These are phyloP conservation scores for Tuber microsphaerosporum DNA, from an alignment of 495 filamentous ascomycete genomes.

Conservation along the genomic window DNA sequence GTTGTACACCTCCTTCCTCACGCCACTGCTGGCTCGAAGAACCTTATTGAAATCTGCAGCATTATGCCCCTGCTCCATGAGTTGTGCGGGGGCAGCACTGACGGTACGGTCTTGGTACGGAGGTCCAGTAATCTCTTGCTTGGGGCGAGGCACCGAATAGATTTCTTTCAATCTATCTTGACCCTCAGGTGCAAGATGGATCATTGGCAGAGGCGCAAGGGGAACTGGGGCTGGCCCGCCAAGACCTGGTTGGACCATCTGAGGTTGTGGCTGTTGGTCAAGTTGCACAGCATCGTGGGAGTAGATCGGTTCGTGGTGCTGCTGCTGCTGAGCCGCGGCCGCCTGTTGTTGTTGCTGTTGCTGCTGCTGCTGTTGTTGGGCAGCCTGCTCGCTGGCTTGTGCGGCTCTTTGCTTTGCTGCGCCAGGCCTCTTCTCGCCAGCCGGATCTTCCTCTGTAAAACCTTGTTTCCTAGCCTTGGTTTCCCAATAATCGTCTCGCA, in stretches of 20 bases:
- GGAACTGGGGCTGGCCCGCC: conserved; percentile 57
- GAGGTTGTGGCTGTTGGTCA: conserved; percentile 51
- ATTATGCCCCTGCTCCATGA: conserved; percentile 79
- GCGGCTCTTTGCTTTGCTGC: conserved; percentile 81
- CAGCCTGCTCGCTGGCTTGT: conserved; percentile 55
- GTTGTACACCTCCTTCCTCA: conserved; percentile 62
- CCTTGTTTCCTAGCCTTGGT: conserved; percentile 93
- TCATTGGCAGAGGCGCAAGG: conserved; percentile 71
- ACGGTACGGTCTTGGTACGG: conserved; percentile 83
- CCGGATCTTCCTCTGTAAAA: conserved; percentile 93
- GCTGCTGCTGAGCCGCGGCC: conserved; percentile 47
- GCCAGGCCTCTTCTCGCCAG: conserved; percentile 92
- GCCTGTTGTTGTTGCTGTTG: conserved; percentile 38
- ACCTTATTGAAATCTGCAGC: conserved; percentile 84
- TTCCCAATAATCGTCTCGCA: conserved; percentile 98
- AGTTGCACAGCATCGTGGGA: conserved; percentile 57
- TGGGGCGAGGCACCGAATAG: conserved; percentile 70
- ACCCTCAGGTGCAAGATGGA: conserved; percentile 59
- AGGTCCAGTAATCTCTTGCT: conserved; percentile 82
- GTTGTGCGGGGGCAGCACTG: conserved; percentile 68
- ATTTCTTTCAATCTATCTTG: conserved; percentile 73
- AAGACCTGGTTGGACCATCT: conserved; percentile 63
- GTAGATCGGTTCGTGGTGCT: conserved; percentile 51
- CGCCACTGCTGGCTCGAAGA: conserved; percentile 64
- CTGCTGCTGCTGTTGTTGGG: conserved; percentile 40